Base-by-base conservation (phyloP, 495 filamentous ascomycete genomes). In the Pyrenula massariospora region DNA sequence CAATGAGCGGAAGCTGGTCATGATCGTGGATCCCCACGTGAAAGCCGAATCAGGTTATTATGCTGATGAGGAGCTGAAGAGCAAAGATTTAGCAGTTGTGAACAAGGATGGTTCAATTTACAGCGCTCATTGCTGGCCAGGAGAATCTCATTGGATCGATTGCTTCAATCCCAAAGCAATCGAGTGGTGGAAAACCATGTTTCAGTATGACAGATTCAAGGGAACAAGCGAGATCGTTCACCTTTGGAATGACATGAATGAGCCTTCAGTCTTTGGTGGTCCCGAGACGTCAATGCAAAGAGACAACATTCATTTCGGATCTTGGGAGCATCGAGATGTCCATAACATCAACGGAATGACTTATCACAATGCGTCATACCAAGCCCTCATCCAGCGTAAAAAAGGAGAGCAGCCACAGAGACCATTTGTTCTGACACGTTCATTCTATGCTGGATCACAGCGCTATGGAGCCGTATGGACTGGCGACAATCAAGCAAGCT, bases 221-320 rank as follows among this genome's bases (percentile, higher is more conserved):
- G 89, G 88, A 52, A 84, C 89, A 2, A 76, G 84, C 62, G 70
- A 83, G 42, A 97, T 96, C 65, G 81, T 86, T 2, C 96, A 89
- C 73, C 84, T 97, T 65, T 98, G 93, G 93, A 98, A 98, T 68
- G 93, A 98, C 66, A 98, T 98, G 93, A 98, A 96, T 63, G 93
- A 98, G 72, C 93, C 93, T 0, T 96, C 93, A 0, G 93, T 98
- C 8, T 98, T 98, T 76, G 95, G 96, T 65, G 93, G 93, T 0
- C 93, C 93, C 0, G 93, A 98, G 67, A 95, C 88, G 11, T 65
- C 48, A 11, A 95, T 96, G 90, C 93, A 93, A 50, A 96, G 95
- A 69, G 93, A 98, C 72, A 96, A 96, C 66, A 67, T 97, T 47
- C 93, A 97, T 68, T 68, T 86, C 61, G 93, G 80, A 23, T 82